Conservation (phyloP, 1,284 basidiomycete species). For the Ceraceosorus guamensis region DNA sequence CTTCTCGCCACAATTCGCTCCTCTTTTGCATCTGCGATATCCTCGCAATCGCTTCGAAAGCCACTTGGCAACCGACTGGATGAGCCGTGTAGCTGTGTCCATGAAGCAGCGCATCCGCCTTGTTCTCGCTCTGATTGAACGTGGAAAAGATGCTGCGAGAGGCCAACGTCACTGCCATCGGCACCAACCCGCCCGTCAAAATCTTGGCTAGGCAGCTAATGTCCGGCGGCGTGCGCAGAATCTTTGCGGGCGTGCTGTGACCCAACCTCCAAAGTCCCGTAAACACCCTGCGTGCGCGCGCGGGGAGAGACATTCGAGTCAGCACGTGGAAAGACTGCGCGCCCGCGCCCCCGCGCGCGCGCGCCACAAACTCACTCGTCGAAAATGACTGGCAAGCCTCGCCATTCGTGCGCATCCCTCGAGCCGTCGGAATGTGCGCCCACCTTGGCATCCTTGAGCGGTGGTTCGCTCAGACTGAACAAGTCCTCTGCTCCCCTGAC, state of each 20-base stretch:
- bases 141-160: conserved; percentile 69
- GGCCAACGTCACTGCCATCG: conserved; percentile 69
- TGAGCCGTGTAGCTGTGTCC: conserved; percentile 73
- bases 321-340: background rate
- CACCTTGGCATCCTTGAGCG: conserved; percentile 14
- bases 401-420: conserved; percentile 52
- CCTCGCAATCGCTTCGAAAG: conserved; percentile 67
- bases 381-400: conserved; percentile 80
- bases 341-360: background rate
- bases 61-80: conserved; percentile 72
- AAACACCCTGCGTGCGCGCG: conserved; percentile 72
- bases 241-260: conserved; percentile 24
- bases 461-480: conserved; percentile 48
- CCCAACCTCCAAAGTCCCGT: conserved; percentile 83
- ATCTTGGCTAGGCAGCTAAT: conserved; percentile 89
- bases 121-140: conserved; percentile 65
- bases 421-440: conserved; percentile 32
- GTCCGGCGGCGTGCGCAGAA: conserved; percentile 51
- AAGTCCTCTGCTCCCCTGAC: conserved; percentile 58
- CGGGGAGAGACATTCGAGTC: background rate
- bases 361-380: conserved; percentile 58
- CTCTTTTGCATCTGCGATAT: conserved; percentile 53
- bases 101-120: conserved; percentile 79
- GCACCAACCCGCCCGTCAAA: conserved; percentile 84
- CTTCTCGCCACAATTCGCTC: conserved; percentile 56